Percentiles rank a stretch among this genome's conserved stretches.
phyloP scores from a whole-genome alignment of 805 yeast species.

The Suhomyces tanzawaensis region DNA sequence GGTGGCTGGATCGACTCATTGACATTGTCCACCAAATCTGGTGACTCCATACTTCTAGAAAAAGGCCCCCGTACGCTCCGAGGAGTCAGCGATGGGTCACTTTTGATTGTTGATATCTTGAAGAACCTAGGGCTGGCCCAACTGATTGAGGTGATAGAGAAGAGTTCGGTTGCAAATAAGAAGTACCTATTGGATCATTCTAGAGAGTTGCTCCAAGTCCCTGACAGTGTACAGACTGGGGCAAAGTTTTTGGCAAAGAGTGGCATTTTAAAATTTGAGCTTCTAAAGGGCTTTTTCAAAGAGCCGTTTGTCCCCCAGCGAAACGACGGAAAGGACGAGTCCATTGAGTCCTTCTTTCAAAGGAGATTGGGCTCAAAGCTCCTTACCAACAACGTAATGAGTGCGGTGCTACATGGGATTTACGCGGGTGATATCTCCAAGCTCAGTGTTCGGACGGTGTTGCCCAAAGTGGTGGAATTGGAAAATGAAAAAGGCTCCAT shows the following conservation, averaged over 20 bases:
- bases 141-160: conserved; percentile 57
- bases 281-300: conserved; percentile 42
- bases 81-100: conserved; percentile 77
- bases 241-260: conserved; percentile 33
- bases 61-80: conserved; percentile 91
- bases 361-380: conserved; percentile 63
- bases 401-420: conserved; percentile 86
- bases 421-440: conserved; percentile 71
- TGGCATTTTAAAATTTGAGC: conserved; percentile 42
- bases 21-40: conserved; percentile 22
- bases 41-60: conserved; percentile 49
- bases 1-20: conserved; percentile 83
- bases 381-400: conserved; percentile 56
- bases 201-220: conserved; percentile 52
- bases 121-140: conserved; percentile 45
- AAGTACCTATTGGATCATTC: conserved; percentile 58
- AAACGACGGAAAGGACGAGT: conserved; percentile 52
- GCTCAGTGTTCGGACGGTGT: conserved; percentile 62
- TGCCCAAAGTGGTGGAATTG: conserved; percentile 53
- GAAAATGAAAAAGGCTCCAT: conserved; percentile 64
- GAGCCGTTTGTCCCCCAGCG: conserved; percentile 48
- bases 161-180: conserved; percentile 61
- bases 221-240: conserved; percentile 38
- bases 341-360: conserved; percentile 61
- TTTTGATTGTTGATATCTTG: conserved; percentile 62